Evolutionary conservation across 768 basidiomycete genomes (phyloP), one percentile per base, ranked within the genome.

Genomic region (Psilocybe sp.): DNA sequence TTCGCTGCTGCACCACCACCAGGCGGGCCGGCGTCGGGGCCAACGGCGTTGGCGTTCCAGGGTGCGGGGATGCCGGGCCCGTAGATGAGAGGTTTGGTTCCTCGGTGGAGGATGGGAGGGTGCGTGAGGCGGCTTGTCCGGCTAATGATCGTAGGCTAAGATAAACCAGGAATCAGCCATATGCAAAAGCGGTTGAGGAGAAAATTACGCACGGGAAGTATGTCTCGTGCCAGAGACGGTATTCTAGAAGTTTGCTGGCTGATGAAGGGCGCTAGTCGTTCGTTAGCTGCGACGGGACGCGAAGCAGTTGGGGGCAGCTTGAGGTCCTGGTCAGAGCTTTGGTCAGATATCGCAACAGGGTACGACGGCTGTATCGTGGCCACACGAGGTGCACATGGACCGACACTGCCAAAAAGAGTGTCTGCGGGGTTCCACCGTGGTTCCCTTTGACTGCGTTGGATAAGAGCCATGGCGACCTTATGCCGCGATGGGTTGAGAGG

Each of bases 391-490:
- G 77, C 65, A 56, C 81, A 83, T 10, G 85, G 84, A 1, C 71
- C 72, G 2, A 81, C 73, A 35, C 70, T 76, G 0, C 76, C 79
- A 58, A 80, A 89, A 39, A 91, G 63, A 3, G 86, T 83, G 53
- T 85, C 79, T 3, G 85, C 73, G 9, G 81, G 66, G 19, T 87
- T 84, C 87, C 87, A 89, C 4, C 87, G 78, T 9, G 84, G 69
- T 18, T 69, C 68, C 16, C 67, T 64, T 62, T 88, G 81, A 2
- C 79, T 69, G 46, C 84, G 78, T 0, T 73, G 63, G 33, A 90
- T 74, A 8, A 91, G 69, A 0, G 84, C 75, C 78, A 90, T 81
- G 4, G 86, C 83, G n/a, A 90, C 82, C 60, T 81, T 83, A 68
- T 91, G 88, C 39, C 85, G 78, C 4, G 81, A 68, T 28, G 83